These are phyloP conservation scores for Boletus vermiculosoides DNA, from an alignment of 768 basidiomycete species.

Conservation along the genomic window DNA sequence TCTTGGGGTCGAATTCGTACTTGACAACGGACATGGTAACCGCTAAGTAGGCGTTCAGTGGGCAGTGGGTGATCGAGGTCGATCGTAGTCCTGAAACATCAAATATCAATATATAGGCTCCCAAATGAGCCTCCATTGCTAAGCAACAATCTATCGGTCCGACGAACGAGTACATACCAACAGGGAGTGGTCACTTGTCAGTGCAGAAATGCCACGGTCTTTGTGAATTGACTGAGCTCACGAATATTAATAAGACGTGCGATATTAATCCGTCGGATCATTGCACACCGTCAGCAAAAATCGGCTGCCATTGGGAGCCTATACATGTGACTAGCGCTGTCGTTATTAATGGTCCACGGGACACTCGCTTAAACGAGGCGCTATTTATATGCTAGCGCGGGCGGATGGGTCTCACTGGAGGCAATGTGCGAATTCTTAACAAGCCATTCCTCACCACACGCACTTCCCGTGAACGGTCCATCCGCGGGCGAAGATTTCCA, in stretches of 20 bases:
- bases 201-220: not conserved
- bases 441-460: not conserved
- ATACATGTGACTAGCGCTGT: not conserved
- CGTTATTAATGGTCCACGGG: not conserved
- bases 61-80: not conserved
- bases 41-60: not conserved
- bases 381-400: not conserved
- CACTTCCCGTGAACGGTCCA: not conserved
- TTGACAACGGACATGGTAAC: slow-evolving; percentile 25
- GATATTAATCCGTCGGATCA: no score
- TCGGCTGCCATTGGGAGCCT: not conserved
- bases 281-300: not conserved
- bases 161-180: not conserved
- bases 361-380: not conserved
- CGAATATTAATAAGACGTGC: not conserved
- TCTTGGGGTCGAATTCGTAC: slow-evolving; percentile 39
- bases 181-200: not conserved
- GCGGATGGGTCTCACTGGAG: not conserved
- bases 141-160: slow-evolving; percentile 14
- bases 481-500: not conserved
- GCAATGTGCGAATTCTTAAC: not conserved
- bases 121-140: slow-evolving; percentile 1
- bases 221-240: not conserved
- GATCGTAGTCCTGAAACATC: not conserved
- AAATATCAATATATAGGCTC: slow-evolving; percentile 17